A percentile compares a stretch with the other conserved stretches of the same genome.
Conservation (phyloP, 2,329 filamentous ascomycete genomes). For the Pyricularia sp. region DNA sequence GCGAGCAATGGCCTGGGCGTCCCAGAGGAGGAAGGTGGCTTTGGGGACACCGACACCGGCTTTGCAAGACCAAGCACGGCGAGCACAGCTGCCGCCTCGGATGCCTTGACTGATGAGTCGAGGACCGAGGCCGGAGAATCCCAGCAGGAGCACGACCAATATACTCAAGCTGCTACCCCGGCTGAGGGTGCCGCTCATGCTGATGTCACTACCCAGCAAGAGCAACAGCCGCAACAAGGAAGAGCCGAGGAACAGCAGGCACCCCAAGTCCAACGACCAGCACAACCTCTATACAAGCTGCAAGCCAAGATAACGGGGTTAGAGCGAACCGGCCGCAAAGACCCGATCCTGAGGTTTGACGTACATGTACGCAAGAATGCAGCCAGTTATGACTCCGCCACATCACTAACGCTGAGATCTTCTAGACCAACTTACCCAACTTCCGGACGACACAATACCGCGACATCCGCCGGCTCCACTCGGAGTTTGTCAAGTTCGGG, state of each 20-base stretch:
- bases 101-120: constrained; percentile 27
- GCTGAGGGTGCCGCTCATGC: constrained; percentile 19
- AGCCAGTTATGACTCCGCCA: neutral
- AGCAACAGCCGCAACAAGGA: constrained; percentile 10
- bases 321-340: constrained; percentile 89
- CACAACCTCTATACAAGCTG: constrained; percentile 68
- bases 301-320: constrained; percentile 92
- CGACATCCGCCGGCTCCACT: constrained; percentile 89
- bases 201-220: constrained; percentile 11
- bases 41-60: constrained; percentile 21
- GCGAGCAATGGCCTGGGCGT: constrained; percentile 32
- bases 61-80: constrained; percentile 19
- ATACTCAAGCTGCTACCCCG: constrained; percentile 12
- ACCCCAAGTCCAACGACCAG: constrained; percentile 44
- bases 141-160: constrained; percentile 9
- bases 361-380: constrained; percentile 65
- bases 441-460: constrained; percentile 98
- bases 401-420: constrained; percentile 14
- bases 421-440: constrained; percentile 92
- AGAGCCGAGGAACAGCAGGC: constrained; percentile 17
- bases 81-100: constrained; percentile 33
- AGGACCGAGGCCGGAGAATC: constrained; percentile 13
- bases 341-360: constrained; percentile 89
- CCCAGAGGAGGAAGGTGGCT: constrained; percentile 3
- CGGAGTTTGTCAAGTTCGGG: constrained; percentile 92